phyloP scores from a whole-genome alignment of 75 land plant genomes.

The Cunninghamia lanceolata region DNA sequence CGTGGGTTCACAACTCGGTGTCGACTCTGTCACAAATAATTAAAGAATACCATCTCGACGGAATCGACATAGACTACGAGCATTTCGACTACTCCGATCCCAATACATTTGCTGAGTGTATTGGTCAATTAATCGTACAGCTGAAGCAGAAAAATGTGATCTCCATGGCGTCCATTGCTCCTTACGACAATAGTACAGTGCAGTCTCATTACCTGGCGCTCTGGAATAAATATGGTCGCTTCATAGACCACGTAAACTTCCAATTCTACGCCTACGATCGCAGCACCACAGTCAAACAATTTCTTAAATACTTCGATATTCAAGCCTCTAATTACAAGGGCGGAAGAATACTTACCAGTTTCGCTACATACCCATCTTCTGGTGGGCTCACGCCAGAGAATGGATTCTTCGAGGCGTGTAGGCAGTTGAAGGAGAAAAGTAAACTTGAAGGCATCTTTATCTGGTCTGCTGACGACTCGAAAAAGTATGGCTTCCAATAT shows the following conservation, averaged over 20 bases:
- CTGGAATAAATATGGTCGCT: not conserved
- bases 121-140: slow-evolving; percentile 17
- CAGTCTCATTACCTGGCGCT: slow-evolving; percentile 14
- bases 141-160: slow-evolving; percentile 14
- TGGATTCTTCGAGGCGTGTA: not conserved
- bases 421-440: not conserved
- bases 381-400: not conserved
- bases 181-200: not conserved
- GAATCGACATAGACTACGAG: slow-evolving; percentile 36
- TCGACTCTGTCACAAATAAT: slow-evolving; percentile 29
- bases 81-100: not conserved
- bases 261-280: slow-evolving; percentile 18
- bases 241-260: slow-evolving; percentile 27
- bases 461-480: not conserved
- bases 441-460: not conserved
- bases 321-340: slow-evolving; percentile 8
- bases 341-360: slow-evolving; percentile 12
- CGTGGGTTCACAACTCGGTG: slow-evolving; percentile 35
- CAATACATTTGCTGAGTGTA: slow-evolving; percentile 16
- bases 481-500: not conserved
- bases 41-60: slow-evolving; percentile 15
- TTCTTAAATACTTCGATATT: slow-evolving; percentile 1
- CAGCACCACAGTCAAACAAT: slow-evolving; percentile 2
- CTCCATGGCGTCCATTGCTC: slow-evolving; percentile 33
- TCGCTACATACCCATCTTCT: not conserved